Base-by-base conservation (phyloP, 176 grass and related monocot genomes). In the Bonia amplexicaulis region DNA sequence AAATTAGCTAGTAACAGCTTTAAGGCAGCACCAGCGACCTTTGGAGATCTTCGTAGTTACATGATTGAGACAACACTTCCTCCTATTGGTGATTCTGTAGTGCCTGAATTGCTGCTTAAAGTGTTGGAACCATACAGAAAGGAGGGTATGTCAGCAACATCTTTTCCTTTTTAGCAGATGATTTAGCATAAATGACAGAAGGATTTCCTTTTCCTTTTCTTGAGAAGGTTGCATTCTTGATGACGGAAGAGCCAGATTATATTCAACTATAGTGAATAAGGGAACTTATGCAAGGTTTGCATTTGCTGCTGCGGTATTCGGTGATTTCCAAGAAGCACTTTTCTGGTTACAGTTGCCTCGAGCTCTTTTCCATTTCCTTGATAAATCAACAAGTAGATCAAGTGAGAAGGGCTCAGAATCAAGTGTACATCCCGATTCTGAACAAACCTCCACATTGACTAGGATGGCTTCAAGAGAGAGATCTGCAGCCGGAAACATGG, bases 91-190 rank as follows among this genome's bases (percentile, higher is more conserved):
- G 96, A 99, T 69, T 62, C 73, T 9, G 91, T 96, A 52, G 96
- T 99, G n/a, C 80, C 93, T 66, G 96, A 99, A 92, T 89, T 99
- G 80, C 93, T 99, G 68, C 90, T 96, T 42, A 99, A 99, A 77
- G 91, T 92, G 78, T 88, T 99, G 78, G 93, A 99, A 86, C 93
- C 96, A 75, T 99, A 99, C 75, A 91, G 93, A 79, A 94, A 92
- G 84, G 93, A 96, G 12, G 91, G 96, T 94, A 93, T 64, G 82
- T 47, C 48, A 76, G 55, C 44, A 80, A 31, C 77, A 48, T 60
- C 19, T 59, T 7, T 25, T 9, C 19, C n/a, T 80, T 59, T 69
- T 26, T 12, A 60, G 48, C 80, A 63, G 44, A 72, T 83, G 51
- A 68, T 87, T 79, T 77, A 53, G 59, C 55, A 64, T 67, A 70